Evolutionary conservation across 805 yeast genomes (phyloP), one percentile per base, ranked within the genome.

Genomic region (Schizosaccharomyces pombe): DNA sequence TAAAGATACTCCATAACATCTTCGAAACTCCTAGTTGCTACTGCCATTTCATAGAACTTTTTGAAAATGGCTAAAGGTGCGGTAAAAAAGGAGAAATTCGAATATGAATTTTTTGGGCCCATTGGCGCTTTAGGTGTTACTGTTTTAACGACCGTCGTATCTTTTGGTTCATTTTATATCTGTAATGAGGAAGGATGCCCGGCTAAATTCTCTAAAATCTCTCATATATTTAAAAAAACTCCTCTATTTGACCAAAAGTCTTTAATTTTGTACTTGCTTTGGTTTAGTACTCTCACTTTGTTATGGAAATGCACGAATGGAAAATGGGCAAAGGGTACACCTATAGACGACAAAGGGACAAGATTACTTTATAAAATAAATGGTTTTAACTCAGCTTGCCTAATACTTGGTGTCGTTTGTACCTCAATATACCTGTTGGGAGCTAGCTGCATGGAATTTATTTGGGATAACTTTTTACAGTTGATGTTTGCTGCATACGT

Each of bases 41-140:
- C 12, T 32, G 11, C 34, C 34, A 8, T 32, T 9, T 32, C 34
- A 32, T 12, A 8, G 8, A 32, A 9, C 12, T 8, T 12, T 12
- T 32, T 32, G 12, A 32, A 32, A 32, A 32, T 32, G 12, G 34
- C 12, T 32, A 24, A 8, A 37, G 43, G 3, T 5, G 3, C 2
- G 9, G 16, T 6, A 16, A 26, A 43, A 24, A 24, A 2, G 31
- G 9, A 43, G 26, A 6, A 19, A n/a, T 43, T 43, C 12, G 12
- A 43, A 43, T 43, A 43, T 14, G 96, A 87, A 65, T 87, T 87
- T 64, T 74, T 75, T 30, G 97, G 97, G 0, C 65, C 74, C 4
- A 64, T 74, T 0, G 97, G 97, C 4, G 85, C 91, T 0, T 33
- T 75, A 1, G 72, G 70, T 3, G 74, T 87, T 55, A 67, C 86